Evolutionary conservation across 306 rosid species (phyloP), one percentile per base, ranked within the genome.

Genomic region (Casuarina cunninghamiana): DNA sequence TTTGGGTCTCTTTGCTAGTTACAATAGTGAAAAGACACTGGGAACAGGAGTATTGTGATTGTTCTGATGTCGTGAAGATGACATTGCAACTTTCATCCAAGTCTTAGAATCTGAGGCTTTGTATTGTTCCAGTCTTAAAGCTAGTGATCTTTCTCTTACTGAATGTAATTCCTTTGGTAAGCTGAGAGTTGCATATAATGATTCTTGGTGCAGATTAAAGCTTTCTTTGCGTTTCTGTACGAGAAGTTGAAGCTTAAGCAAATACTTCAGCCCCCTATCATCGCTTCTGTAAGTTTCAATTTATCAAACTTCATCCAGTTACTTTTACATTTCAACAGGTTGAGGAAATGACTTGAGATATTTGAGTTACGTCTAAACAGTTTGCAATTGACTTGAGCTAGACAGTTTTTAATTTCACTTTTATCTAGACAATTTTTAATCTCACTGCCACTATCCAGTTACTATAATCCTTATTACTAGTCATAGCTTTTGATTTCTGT

Each of bases 161-260:
- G 32, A 67, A 67, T 67, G 42, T 67, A 17, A 41, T 67, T 66
- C 32, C 8, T 67, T 9, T 67, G 71, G 48, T 67, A 10, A 35
- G 32, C 21, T 74, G 58, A 69, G 35, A 61, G 15, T 49, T 19
- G 70, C 68, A 72, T 75, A 38, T 62, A 81, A 3, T 62, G 69
- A 78, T 81, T 78, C 32, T 75, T 73, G 55, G 71, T 86, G 91
- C 97, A 96, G 99, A 75, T 93, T 39, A 80, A 77, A 79, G 69
- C 48, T 42, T 8, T 90, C 53, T 60, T 87, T 1, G 1, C 54
- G 7, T 79, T 82, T 73, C 9, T 93, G 26, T 91, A 83, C 55
- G 98, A 90, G 53, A 93, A 86, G 84, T 89, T 96, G 93, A 96
- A 90, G 91, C 94, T 96, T 80, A 86, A 89, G 86, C 98, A 91